Evolutionary conservation across 2,329 filamentous ascomycete genomes (phyloP).

Genomic region (Nemania diffusa): DNA sequence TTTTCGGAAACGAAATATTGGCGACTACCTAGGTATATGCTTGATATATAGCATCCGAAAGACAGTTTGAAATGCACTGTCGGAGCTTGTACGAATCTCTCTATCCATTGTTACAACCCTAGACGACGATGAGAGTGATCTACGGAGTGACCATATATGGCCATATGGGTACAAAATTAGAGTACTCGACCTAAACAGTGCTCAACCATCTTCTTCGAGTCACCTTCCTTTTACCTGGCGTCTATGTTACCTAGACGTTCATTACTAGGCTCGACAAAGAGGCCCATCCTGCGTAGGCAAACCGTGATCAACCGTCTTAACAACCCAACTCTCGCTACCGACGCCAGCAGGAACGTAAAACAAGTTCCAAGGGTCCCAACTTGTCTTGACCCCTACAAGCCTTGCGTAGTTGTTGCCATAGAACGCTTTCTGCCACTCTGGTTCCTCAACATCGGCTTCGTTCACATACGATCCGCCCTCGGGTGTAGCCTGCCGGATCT

Average conservation of each 20-base stretch:
- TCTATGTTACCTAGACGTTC: not conserved
- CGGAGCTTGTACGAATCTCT: not conserved
- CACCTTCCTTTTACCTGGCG: not conserved
- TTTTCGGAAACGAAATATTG: not conserved
- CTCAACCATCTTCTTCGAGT: not conserved
- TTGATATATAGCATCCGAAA: not conserved
- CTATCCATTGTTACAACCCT: not conserved
- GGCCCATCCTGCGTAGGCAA: constrained; percentile 51
- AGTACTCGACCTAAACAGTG: not conserved
- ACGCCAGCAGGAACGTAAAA: constrained; percentile 62
- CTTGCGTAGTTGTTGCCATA: constrained; percentile 58
- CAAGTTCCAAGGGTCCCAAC: constrained; percentile 57
- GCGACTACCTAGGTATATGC: not conserved
- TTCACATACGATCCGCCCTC: constrained; percentile 60
- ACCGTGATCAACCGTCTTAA: constrained; percentile 41
- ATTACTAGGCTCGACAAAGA: constrained; percentile 47
- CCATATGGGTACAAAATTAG: not conserved
- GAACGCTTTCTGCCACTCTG: constrained; percentile 57
- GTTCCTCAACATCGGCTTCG: constrained; percentile 62
- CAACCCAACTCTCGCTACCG: constrained; percentile 62
- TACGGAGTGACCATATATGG: not conserved
- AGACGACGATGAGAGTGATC: not conserved
- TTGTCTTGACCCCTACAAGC: constrained; percentile 58
- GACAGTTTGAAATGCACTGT: not conserved
- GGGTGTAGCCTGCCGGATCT: constrained; percentile 51